Conservation (phyloP, 2,329 filamentous ascomycete species). For the Penicillium paneum region DNA sequence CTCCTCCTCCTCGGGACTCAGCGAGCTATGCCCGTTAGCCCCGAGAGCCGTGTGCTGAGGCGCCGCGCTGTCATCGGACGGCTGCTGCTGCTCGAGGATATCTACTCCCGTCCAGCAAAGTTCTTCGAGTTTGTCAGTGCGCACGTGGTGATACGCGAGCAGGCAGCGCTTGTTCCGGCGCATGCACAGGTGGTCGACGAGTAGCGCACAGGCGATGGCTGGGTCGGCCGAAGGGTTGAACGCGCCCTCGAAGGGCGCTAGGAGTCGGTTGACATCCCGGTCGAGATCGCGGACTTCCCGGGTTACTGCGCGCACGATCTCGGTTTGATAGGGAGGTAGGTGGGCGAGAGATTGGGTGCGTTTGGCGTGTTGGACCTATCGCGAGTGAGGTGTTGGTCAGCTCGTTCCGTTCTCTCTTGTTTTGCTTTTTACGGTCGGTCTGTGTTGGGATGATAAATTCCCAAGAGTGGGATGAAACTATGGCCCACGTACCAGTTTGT, state of each 20-base stretch:
- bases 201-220: conserved; percentile 77
- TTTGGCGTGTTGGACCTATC: conserved; percentile 90
- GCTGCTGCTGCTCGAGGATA: conserved; percentile 66
- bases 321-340: conserved; percentile 87
- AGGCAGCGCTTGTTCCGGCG: conserved; percentile 93
- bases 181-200: conserved; percentile 94
- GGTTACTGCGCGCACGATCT: conserved; percentile 80
- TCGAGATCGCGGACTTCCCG: conserved; percentile 92
- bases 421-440: background rate
- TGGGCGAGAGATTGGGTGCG: conserved; percentile 81
- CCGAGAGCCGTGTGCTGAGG: conserved; percentile 18
- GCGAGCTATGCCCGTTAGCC: conserved; percentile 59
- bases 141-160: conserved; percentile 86
- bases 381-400: conserved; percentile 1
- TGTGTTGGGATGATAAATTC: background rate
- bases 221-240: conserved; percentile 84
- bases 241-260: conserved; percentile 76
- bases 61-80: conserved; percentile 42
- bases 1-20: conserved; percentile 95
- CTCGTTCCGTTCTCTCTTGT: background rate
- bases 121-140: conserved; percentile 87
- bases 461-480: background rate
- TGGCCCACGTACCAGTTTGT: conserved; percentile 66
- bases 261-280: conserved; percentile 73
- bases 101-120: conserved; percentile 90